Evolutionary conservation across 495 filamentous ascomycete species (phyloP).

Genomic region (Collariella sp.): DNA sequence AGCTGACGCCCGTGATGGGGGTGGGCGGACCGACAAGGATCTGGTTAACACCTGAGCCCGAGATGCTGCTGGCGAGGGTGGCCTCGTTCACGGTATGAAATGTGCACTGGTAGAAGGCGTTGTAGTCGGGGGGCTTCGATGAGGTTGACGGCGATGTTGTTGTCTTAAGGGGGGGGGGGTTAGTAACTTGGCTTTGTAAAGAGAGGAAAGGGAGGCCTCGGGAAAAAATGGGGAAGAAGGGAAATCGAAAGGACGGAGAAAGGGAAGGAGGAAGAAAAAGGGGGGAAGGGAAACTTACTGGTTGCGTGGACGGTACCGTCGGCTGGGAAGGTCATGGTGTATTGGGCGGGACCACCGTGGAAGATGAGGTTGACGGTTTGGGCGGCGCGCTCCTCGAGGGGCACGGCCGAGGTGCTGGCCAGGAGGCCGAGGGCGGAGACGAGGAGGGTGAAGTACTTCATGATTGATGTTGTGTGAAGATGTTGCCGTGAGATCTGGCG

Average conservation of each 20-base stretch:
- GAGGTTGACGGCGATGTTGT: conserved; percentile 20
- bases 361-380: conserved; percentile 26
- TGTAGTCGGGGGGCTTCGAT: conserved; percentile 27
- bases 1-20: conserved; percentile 23
- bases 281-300: conserved; percentile 9
- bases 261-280: not conserved
- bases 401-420: conserved; percentile 9
- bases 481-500: not conserved
- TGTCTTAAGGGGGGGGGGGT: conserved; percentile 11
- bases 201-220: not conserved
- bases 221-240: not conserved
- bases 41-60: conserved; percentile 13
- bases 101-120: conserved; percentile 18
- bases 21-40: conserved; percentile 25
- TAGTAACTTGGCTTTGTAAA: not conserved
- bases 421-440: conserved; percentile 8
- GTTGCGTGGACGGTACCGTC: conserved; percentile 20
- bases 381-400: conserved; percentile 15
- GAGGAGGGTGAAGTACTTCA: conserved; percentile 14
- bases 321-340: conserved; percentile 23
- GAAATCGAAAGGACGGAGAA: not conserved
- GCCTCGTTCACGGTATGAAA: conserved; percentile 18
- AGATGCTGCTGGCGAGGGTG: conserved; percentile 18
- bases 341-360: conserved; percentile 23
- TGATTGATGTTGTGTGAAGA: not conserved